Conservation (phyloP, 345 rosid genomes). For the Populus euphratica region DNA sequence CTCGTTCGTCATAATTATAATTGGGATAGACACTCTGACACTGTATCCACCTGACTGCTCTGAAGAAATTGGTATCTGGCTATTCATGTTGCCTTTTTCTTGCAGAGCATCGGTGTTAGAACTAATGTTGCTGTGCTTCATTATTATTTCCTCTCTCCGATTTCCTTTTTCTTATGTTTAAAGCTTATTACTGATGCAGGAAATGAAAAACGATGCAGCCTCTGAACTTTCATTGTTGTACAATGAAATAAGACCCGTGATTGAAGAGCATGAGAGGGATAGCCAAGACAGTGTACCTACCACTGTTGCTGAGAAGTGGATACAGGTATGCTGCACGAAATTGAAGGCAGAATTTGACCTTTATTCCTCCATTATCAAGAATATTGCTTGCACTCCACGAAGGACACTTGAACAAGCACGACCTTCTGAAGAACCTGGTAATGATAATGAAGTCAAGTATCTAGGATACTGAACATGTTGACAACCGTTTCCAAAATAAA, state of each 20-base stretch:
- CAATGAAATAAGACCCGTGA: conserved; percentile 79
- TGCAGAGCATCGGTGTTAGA: no score
- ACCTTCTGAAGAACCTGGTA: conserved; percentile 16
- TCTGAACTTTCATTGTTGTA: conserved; percentile 54
- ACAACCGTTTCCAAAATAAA: neutral
- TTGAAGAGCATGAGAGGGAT: conserved; percentile 95
- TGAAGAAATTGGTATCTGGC: no score
- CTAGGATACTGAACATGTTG: conserved; percentile 8
- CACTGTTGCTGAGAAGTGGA: conserved; percentile 96
- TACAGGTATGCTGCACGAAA: conserved; percentile 71
- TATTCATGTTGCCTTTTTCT: no score
- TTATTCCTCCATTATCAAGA: conserved; percentile 63
- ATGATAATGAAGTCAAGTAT: conserved; percentile 22
- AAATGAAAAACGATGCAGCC: conserved; percentile 62
- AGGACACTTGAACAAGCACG: conserved; percentile 27
- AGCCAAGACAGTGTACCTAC: conserved; percentile 89
- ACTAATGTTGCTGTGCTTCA: neutral
- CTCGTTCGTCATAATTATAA: neutral
- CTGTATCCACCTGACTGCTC: neutral
- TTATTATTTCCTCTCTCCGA: neutral
- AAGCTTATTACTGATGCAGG: conserved; percentile 39
- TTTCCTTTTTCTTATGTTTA: neutral
- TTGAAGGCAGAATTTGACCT: conserved; percentile 88
- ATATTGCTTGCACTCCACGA: conserved; percentile 50
- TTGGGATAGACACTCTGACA: neutral